Percentiles rank a stretch among this genome's conserved stretches.
These are phyloP conservation scores for Oemleria cerasiformis DNA, from an alignment of 306 rosid species.

Conservation along the genomic window DNA sequence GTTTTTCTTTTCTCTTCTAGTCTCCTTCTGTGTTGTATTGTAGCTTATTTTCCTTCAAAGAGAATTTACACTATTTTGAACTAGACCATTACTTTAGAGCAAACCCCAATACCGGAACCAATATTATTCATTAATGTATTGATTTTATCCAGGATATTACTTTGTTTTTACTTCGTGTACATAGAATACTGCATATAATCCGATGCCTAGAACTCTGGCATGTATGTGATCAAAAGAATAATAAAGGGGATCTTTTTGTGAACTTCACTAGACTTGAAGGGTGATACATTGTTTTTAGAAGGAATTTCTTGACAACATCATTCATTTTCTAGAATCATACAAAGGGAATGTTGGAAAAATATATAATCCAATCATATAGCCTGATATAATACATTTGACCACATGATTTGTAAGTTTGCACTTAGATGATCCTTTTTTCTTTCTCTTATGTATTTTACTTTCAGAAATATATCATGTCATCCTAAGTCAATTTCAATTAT, in stretches of 20 bases:
- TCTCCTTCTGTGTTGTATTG: background rate
- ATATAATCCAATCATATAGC: background rate
- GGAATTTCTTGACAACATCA: background rate
- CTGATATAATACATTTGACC: background rate
- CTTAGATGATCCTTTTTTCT: background rate
- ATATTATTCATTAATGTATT: background rate
- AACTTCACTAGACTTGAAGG: background rate
- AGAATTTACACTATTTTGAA: background rate
- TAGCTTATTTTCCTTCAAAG: background rate
- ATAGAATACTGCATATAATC: background rate
- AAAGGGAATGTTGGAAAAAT: background rate
- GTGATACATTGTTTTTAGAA: background rate
- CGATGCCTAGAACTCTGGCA: background rate
- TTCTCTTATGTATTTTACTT: background rate
- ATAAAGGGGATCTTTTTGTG: background rate
- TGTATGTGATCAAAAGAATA: background rate
- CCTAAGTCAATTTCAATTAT: slow-evolving; percentile 8
- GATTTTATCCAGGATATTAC: background rate
- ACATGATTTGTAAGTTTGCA: background rate
- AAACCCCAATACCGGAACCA: background rate
- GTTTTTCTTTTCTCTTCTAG: background rate
- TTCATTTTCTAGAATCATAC: background rate
- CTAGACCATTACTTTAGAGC: background rate
- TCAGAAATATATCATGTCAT: background rate
- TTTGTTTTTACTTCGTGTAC: background rate